Base-by-base conservation (phyloP, 768 basidiomycete genomes). In the Coprinopsis cinerea region DNA sequence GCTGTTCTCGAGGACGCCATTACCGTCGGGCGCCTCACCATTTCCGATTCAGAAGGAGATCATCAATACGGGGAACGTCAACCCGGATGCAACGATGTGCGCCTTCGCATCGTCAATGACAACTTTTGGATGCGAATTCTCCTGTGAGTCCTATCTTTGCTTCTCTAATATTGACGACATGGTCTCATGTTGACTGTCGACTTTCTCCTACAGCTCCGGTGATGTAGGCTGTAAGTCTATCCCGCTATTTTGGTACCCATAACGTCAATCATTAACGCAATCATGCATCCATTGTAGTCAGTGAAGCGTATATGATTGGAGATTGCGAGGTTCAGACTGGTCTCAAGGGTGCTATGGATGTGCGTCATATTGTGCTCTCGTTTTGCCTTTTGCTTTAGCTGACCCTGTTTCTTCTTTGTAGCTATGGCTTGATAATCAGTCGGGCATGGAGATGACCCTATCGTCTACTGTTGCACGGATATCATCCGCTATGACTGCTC, bases 271-370 rank as follows among this genome's bases (percentile, higher is more conserved):
- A 43, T 40, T 52, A 32, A 40, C 44, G 24, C n/a, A 44, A 52
- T 52, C 49, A 51, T 58, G 45, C 57, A n/a, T n/a, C n/a, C n/a
- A n/a, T n/a, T n/a, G n/a, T n/a, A 85, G 82, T 85, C 67, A 83
- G 82, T 62, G 83, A 85, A 71, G 83, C 82, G 2, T 85, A 81
- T 63, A 84, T 85, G 83, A 72, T 83, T 61, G 83, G 82, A 47
- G 83, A 85, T 53, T 69, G 84, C 28, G 71, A 83, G 57, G 79
- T 83, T 5, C 74, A 73, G 52, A 73, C n/a, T n/a, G n/a, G 72
- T 57, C 76, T 84, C 53, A 81, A 77, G 60, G 69, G 72, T 18
- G 72, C 74, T 28, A 83, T 84, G 82, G 72, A 82, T 59, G 82
- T 83, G 62, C 52, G 82, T 73, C 27, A 32, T 32, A 43, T n/a